A percentile compares a stretch with the other conserved stretches of the same genome.
Conservation (phyloP, 768 basidiomycete genomes). For the Tylopilus intermedius region DNA sequence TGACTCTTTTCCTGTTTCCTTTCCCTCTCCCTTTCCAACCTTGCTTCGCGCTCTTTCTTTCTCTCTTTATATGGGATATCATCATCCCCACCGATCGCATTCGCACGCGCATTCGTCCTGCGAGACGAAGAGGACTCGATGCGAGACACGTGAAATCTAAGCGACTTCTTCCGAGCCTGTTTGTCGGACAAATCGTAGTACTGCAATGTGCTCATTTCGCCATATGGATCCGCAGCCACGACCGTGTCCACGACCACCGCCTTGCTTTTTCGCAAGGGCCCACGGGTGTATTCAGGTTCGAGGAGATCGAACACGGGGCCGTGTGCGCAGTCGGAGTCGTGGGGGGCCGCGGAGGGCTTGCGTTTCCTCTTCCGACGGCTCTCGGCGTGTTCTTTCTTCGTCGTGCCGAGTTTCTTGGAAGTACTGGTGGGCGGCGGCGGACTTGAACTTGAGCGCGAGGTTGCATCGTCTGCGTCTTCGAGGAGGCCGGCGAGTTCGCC, state of each 20-base stretch:
- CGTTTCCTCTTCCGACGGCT: slow-evolving; percentile 58
- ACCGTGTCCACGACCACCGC: slow-evolving; percentile 4
- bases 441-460: not conserved
- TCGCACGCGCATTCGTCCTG: slow-evolving; percentile 66
- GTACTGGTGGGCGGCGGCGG: slow-evolving; percentile 1
- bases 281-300: slow-evolving; percentile 57
- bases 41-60: slow-evolving; percentile 55
- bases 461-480: slow-evolving; percentile 39
- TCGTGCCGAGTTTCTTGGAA: not conserved
- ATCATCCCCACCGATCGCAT: slow-evolving; percentile 83
- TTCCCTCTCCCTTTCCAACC: slow-evolving; percentile 45
- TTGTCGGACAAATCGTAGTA: slow-evolving; percentile 80
- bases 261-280: slow-evolving; percentile 21
- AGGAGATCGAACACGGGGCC: slow-evolving; percentile 67
- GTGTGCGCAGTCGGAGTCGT: slow-evolving; percentile 15
- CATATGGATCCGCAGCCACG: slow-evolving; percentile 42
- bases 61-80: slow-evolving; percentile 87
- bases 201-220: slow-evolving; percentile 68
- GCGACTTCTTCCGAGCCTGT: slow-evolving; percentile 68
- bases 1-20: slow-evolving; percentile 29
- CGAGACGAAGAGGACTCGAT: slow-evolving; percentile 79
- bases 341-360: slow-evolving; percentile 34
- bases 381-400: slow-evolving; percentile 10
- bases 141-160: slow-evolving; percentile 90
- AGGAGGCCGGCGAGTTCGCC: slow-evolving; percentile 55